phyloP scores from a whole-genome alignment of 805 yeast species.

The Monosporozyma aquatica region DNA sequence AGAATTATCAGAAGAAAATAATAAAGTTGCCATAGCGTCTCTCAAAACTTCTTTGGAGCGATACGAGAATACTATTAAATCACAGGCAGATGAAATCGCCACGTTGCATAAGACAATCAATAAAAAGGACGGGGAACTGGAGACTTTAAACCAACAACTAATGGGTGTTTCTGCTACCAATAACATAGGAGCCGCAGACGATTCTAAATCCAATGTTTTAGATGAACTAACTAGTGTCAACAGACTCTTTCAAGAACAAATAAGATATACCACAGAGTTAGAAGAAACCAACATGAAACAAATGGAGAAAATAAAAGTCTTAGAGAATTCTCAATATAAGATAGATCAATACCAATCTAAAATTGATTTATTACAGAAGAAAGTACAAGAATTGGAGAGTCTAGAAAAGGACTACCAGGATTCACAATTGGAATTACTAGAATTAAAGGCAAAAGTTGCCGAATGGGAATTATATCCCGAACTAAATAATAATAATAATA shows the following conservation, averaged over 20 bases:
- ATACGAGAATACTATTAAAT: constrained; percentile 21
- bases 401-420: constrained; percentile 39
- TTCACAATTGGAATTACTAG: constrained; percentile 42
- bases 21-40: constrained; percentile 14
- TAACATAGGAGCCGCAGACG: constrained; percentile 3
- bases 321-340: constrained; percentile 30
- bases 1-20: constrained; percentile 12
- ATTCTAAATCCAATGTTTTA: constrained; percentile 26
- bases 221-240: constrained; percentile 30
- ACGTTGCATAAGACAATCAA: constrained; percentile 15
- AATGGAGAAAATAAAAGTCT: constrained; percentile 41
- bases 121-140: constrained; percentile 22
- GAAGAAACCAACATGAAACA: constrained; percentile 48
- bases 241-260: constrained; percentile 34
- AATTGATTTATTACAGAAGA: constrained; percentile 32
- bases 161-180: constrained; percentile 31
- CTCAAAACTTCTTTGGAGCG: constrained; percentile 14
- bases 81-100: constrained; percentile 18
- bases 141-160: constrained; percentile 18
- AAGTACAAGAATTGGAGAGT: constrained; percentile 34
- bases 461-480: constrained; percentile 36
- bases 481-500: constrained; percentile 18
- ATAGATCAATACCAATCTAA: constrained; percentile 19
- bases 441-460: constrained; percentile 39
- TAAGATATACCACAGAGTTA: constrained; percentile 36